Evolutionary conservation across 352 stramenopile genomes (phyloP), one percentile per base, ranked within the genome.

Genomic region (Globisporangium abappressorium): DNA sequence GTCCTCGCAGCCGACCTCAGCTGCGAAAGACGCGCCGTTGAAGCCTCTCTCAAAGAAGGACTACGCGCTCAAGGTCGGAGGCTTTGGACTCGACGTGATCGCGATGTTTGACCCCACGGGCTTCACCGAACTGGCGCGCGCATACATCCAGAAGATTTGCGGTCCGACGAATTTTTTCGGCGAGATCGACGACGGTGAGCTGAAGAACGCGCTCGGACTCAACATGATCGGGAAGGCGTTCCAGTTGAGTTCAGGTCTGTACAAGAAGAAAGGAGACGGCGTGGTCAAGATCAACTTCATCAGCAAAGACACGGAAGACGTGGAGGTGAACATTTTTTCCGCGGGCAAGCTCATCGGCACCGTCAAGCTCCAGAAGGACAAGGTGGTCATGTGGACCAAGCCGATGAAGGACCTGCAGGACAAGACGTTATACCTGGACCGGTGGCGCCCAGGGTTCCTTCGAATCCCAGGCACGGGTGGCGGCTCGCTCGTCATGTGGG

Each of bases 351-450:
- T 26, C 24, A 26, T 26, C 24, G 24, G 24, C 24, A 26, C 24
- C 1, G 24, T 26, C 24, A 26, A 26, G 24, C 24, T 26, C 24
- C 24, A 26, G 24, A 26, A 26, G 24, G 24, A 26, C 24, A 26
- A 26, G 24, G 24, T 26, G 24, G 24, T 26, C 24, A 26, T 26
- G 24, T 26, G 24, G 24, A 26, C 24, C 24, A 26, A 26, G 38
- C 75, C 0, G 62, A 76, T 68, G 1, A 75, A 74, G 22, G 68
- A 73, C 22, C 36, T 91, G 55, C 65, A 75, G 57, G 72, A 76
- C 62, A 89, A 85, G 76, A 92, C 84, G 6, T 28, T 91, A 53
- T 92, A 90, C 74, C 28, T 91, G 57, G 82, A 90, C 75, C 82
- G 83, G 6, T 91, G 81, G 80, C 82, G 85, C 12, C 70, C 80